Percentiles rank a stretch among this genome's conserved stretches.
phyloP scores from a whole-genome alignment of 148 eudicot species.

The Vaccinium vitisidaea region DNA sequence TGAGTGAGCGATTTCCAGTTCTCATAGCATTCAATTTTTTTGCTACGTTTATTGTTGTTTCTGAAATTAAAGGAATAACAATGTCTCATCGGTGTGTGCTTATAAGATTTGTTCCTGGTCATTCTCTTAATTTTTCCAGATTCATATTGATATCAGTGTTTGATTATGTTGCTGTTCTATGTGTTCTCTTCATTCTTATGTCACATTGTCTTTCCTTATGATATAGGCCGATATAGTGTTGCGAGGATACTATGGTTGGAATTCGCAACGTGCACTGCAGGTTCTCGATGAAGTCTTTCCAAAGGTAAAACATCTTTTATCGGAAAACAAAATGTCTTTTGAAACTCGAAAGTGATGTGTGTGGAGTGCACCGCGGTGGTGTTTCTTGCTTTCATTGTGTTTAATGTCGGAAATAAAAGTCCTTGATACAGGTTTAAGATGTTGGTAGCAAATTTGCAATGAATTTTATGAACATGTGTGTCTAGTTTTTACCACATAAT shows the following conservation, averaged over 20 bases:
- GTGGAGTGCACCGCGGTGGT: background rate
- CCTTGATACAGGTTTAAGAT: background rate
- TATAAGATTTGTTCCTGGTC: background rate
- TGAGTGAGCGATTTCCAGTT: background rate
- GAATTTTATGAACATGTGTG: background rate
- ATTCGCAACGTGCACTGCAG: constrained; percentile 77
- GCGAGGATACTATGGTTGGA: constrained; percentile 91
- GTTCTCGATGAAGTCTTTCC: constrained; percentile 85
- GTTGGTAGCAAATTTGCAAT: background rate
- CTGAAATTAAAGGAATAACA: background rate
- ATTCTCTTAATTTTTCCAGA: background rate
- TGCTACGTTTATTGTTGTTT: background rate
- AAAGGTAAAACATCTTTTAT: constrained; percentile 43
- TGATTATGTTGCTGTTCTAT: background rate
- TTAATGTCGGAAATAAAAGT: background rate
- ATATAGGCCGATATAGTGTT: constrained; percentile 76
- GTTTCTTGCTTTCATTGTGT: background rate
- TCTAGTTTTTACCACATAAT: background rate
- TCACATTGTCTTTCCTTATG: constrained; percentile 6
- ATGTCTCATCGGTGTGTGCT: background rate
- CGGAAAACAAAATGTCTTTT: background rate
- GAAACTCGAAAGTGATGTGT: background rate
- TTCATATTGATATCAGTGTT: too few species aligned
- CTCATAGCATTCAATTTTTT: too few species aligned
- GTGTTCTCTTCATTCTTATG: background rate